Evolutionary conservation across 164 flowering plant species (phyloP).

Genomic region (Magnolia sinica): DNA sequence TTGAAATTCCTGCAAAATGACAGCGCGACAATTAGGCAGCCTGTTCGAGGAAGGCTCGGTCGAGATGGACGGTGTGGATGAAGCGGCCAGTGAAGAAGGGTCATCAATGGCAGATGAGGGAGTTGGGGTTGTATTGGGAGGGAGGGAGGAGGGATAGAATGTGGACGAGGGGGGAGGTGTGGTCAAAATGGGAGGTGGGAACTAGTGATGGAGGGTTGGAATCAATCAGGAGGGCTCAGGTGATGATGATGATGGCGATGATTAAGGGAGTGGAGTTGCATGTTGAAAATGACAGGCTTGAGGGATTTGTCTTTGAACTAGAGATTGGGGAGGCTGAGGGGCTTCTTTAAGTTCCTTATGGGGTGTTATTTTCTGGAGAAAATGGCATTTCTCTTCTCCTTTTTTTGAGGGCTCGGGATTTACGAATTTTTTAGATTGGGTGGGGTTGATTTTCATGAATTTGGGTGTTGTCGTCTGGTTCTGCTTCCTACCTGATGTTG

Average conservation of each 20-base stretch:
- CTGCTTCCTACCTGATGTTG: no score
- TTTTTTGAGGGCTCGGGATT: background rate
- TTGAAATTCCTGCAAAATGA: slow-evolving; percentile 77
- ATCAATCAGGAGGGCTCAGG: background rate
- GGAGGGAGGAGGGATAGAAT: slow-evolving; percentile 52
- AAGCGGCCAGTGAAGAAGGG: slow-evolving; percentile 56
- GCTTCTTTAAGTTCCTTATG: background rate
- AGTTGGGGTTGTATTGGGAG: slow-evolving; percentile 35
- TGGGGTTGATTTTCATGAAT: no score
- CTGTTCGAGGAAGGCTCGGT: slow-evolving; percentile 64
- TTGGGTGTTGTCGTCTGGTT: background rate
- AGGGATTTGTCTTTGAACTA: slow-evolving; percentile 26
- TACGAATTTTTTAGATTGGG: background rate
- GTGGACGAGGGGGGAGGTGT: slow-evolving; percentile 36
- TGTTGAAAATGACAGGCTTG: slow-evolving; percentile 34
- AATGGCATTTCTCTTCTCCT: slow-evolving; percentile 19
- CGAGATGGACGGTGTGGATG: slow-evolving; percentile 50
- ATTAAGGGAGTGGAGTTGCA: slow-evolving; percentile 23
- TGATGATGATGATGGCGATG: background rate
- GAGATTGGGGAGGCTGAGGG: slow-evolving; percentile 24
- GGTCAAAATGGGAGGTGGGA: slow-evolving; percentile 25
- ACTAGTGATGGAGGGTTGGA: background rate
- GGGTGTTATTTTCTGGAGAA: background rate
- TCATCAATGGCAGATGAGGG: slow-evolving; percentile 81
- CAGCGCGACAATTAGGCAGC: slow-evolving; percentile 56